Evolutionary conservation across 1,139 yeast species (phyloP).

Genomic region (Trichomonascaceae sp.): DNA sequence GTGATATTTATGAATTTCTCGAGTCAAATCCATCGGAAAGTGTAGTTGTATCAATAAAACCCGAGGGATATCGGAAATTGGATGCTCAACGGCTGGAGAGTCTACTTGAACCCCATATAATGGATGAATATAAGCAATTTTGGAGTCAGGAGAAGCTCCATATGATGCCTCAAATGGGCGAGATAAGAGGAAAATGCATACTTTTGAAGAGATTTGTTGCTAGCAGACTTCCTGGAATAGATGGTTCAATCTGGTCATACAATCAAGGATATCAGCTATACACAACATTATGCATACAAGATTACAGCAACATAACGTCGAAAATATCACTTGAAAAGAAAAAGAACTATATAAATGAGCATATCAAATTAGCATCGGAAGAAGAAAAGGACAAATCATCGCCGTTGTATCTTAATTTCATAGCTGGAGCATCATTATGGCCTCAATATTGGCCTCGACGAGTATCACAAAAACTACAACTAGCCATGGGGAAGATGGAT

Average conservation of each 20-base stretch:
- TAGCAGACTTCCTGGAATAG: conserved; percentile 44
- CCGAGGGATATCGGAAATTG: conserved; percentile 59
- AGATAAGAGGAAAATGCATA: conserved; percentile 60
- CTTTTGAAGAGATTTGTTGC: conserved; percentile 70
- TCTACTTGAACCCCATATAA: conserved; percentile 56
- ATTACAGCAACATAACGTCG: conserved; percentile 59
- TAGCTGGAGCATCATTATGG: conserved; percentile 69
- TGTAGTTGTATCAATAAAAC: conserved; percentile 64
- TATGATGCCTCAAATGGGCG: conserved; percentile 50
- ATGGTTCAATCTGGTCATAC: conserved; percentile 63
- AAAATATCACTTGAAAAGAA: conserved; percentile 53
- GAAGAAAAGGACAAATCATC: conserved; percentile 31
- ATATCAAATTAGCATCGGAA: conserved; percentile 46
- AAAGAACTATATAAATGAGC: conserved; percentile 50
- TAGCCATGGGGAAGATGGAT: neutral
- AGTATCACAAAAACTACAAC: conserved; percentile 46
- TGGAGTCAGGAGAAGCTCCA: conserved; percentile 37
- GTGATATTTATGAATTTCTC: conserved; percentile 57
- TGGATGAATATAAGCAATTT: conserved; percentile 54
- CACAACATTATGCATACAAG: conserved; percentile 62
- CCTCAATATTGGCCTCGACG: conserved; percentile 70
- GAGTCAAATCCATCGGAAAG: conserved; percentile 49
- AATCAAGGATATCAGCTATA: conserved; percentile 63
- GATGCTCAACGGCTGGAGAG: conserved; percentile 72
- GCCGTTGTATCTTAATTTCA: conserved; percentile 53